These are phyloP conservation scores for Spathaspora boniae DNA, from an alignment of 805 yeast genomes.

Conservation along the genomic window DNA sequence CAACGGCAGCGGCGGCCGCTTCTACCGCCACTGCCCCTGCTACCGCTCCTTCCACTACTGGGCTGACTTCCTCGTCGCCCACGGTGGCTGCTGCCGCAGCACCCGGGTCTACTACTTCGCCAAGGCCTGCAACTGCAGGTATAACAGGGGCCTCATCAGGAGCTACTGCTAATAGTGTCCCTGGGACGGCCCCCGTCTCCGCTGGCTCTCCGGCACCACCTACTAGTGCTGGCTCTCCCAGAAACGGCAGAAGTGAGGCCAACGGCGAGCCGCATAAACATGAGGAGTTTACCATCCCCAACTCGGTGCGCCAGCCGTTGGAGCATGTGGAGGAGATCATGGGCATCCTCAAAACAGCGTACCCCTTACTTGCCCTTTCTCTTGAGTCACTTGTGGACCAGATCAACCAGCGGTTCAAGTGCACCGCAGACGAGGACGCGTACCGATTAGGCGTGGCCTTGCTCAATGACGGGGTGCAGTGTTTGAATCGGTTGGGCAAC, in stretches of 20 bases:
- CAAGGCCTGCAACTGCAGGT: too few species aligned
- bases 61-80: not conserved
- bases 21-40: conserved; percentile 4
- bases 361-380: conserved; percentile 87
- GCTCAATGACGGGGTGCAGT: conserved; percentile 89
- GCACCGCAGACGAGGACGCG: conserved; percentile 93
- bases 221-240: not conserved
- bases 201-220: not conserved
- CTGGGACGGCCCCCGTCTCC: not conserved
- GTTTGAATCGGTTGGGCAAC: conserved; percentile 77
- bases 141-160: too few species aligned
- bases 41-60: not conserved
- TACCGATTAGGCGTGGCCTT: conserved; percentile 90
- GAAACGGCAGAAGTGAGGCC: not conserved
- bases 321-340: conserved; percentile 88
- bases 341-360: conserved; percentile 94
- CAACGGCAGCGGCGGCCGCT: conserved; percentile 1
- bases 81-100: not conserved
- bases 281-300: conserved; percentile 6
- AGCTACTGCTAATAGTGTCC: not conserved
- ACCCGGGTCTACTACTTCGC: not conserved
- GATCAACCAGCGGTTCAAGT: conserved; percentile 87
- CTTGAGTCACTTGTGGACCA: conserved; percentile 95
- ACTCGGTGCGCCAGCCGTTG: conserved; percentile 72
- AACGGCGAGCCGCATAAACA: not conserved